phyloP scores from a whole-genome alignment of 164 flowering plant species.

The Saururus chinensis region DNA sequence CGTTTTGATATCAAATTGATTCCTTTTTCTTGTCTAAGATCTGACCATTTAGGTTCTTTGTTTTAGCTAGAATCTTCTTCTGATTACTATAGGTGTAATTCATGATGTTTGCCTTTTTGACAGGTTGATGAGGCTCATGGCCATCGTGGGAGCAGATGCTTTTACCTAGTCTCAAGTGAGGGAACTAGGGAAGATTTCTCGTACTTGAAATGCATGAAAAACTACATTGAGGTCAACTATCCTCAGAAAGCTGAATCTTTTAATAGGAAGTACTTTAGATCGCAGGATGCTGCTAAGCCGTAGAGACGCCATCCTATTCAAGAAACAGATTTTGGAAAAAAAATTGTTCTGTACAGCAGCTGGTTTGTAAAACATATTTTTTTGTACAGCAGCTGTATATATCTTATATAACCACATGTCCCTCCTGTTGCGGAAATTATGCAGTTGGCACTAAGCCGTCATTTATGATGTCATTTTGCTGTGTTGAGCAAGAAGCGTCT shows the following conservation, averaged over 20 bases:
- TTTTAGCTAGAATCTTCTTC: background rate
- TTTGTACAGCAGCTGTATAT: no score
- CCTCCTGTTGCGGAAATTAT: no score
- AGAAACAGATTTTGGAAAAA: no score
- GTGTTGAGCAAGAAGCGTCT: no score
- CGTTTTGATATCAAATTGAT: background rate
- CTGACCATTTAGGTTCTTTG: background rate
- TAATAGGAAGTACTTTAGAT: constrained; percentile 39
- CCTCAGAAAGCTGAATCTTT: constrained; percentile 55
- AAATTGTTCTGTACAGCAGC: no score
- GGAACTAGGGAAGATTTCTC: constrained; percentile 62
- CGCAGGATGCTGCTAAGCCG: background rate
- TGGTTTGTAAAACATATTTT: no score
- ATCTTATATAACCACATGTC: no score
- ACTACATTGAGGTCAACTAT: constrained; percentile 41
- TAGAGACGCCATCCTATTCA: no score
- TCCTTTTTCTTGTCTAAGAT: background rate
- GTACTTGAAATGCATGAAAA: constrained; percentile 60
- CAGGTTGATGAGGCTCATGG: constrained; percentile 56
- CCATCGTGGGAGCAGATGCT: constrained; percentile 61
- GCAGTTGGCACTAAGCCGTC: no score
- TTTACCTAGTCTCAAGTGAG: constrained; percentile 51
- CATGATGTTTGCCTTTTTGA: background rate
- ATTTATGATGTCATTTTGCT: no score
- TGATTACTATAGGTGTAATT: background rate